Base-by-base conservation (phyloP, 768 basidiomycete genomes). In the Boletus tylopilopsis region DNA sequence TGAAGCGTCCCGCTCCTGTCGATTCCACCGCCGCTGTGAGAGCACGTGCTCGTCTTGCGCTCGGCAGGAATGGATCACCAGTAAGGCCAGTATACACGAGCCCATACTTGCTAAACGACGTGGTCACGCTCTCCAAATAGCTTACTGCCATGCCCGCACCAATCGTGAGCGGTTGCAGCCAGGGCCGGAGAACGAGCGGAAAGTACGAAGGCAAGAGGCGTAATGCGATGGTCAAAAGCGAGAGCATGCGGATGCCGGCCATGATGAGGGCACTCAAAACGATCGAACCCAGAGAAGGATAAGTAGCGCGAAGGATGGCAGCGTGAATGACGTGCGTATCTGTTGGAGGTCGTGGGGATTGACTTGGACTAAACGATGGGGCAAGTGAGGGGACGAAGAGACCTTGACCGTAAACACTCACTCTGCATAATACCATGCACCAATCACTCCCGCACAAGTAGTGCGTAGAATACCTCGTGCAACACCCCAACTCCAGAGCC, bases 371-470 rank as follows among this genome's bases (percentile, higher is more conserved):
- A 37, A 24, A 40, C 19, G 55, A 43, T 7, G 18, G n/a, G n/a
- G 49, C 47, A 23, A 42, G 39, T 53, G 39, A 53, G 53, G 11
- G 33, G 21, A 41, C 44, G 6, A n/a, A 21, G 2, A 15, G 48
- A 35, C 23, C 13, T 41, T n/a, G 22, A 32, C 11, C 23, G 41
- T 5, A 6, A 9, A 23, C 11, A 46, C 81, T 61, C 58, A 84
- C 78, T 81, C 74, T 24, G 79, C 65, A 68, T 91, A 95, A 64
- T 95, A 96, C 94, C 94, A 97, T 38, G 86, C 84, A 2, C 92
- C 94, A 29, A 97, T 80, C 5, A 94, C 89, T 25, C 85, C 86
- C 0, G 91, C 85, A 49, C 84, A 81, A 3, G 84, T 80, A 46
- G 86, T 88, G 7, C 90, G 75, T 37, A 93, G 69, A 2, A 90